Conservation (phyloP, 352 stramenopile species). For the Phytophthora constricta region DNA sequence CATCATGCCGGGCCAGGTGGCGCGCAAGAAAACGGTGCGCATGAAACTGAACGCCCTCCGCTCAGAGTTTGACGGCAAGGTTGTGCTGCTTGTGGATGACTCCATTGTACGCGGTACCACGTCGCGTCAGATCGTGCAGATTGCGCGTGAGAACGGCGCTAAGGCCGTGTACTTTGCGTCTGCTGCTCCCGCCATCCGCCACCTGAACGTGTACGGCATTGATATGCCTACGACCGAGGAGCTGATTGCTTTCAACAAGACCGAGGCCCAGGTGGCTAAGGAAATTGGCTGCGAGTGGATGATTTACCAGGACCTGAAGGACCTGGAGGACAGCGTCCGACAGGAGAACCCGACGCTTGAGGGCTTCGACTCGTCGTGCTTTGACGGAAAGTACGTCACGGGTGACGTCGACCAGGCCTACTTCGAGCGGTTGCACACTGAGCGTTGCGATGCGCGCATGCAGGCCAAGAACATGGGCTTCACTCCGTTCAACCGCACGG, state of each 20-base stretch:
- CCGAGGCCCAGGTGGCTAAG: conserved; percentile 94
- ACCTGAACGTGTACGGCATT: conserved; percentile 99
- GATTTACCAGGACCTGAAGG: conserved; percentile 92
- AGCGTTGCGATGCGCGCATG: conserved; percentile 85
- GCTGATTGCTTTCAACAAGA: conserved; percentile 96
- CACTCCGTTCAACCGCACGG: conserved; percentile 75
- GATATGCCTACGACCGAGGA: conserved; percentile 98
- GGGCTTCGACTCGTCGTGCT: conserved; percentile 97
- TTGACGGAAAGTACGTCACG: conserved; percentile 97
- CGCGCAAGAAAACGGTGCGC: conserved; percentile 96
- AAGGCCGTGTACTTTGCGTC: conserved; percentile 97
- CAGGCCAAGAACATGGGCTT: conserved; percentile 87
- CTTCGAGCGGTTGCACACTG: conserved; percentile 80
- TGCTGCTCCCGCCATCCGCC: conserved; percentile 96
- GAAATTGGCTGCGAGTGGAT: conserved; percentile 97
- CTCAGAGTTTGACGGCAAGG: conserved; percentile 92
- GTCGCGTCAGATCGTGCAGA: conserved; percentile 98
- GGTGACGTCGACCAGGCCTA: conserved; percentile 90
- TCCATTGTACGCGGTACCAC: conserved; percentile 99
- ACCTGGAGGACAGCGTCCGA: conserved; percentile 91
- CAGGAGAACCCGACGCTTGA: conserved; percentile 75
- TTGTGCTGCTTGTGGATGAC: conserved; percentile 99
- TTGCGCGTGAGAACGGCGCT: conserved; percentile 97
- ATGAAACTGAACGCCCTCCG: conserved; percentile 99
- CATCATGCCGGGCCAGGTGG: conserved; percentile 99